phyloP scores from a whole-genome alignment of 257 asterid genomes.

The Scutellaria minor region DNA sequence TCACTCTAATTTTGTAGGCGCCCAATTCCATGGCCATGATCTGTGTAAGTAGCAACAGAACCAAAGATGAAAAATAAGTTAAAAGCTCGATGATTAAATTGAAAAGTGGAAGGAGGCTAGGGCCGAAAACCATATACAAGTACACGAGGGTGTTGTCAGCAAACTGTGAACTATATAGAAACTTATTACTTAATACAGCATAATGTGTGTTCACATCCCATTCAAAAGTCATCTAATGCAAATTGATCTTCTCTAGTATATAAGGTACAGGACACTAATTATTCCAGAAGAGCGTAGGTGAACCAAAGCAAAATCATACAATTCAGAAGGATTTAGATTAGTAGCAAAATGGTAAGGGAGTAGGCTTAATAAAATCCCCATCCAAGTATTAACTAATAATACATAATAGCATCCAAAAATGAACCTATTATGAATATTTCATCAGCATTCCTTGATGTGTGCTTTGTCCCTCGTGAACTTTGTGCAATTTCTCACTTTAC shows the following conservation, averaged over 20 bases:
- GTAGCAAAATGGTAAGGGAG: too few species aligned
- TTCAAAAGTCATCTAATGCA: neutral
- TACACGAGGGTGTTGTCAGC: neutral
- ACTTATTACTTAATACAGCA: neutral
- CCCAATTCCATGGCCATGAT: conserved; percentile 50
- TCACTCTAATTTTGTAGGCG: conserved; percentile 42
- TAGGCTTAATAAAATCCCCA: too few species aligned
- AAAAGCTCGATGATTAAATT: neutral
- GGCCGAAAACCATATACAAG: neutral
- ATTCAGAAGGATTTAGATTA: neutral
- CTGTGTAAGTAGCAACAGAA: conserved; percentile 27
- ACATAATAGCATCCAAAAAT: neutral
- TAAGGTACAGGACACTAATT: neutral
- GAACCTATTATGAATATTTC: neutral
- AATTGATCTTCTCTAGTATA: neutral
- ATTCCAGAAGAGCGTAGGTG: neutral
- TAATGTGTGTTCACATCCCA: neutral
- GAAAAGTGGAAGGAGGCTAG: neutral
- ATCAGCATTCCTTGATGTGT: neutral
- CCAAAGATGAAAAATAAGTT: neutral
- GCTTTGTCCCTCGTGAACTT: too few species aligned
- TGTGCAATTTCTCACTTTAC: neutral
- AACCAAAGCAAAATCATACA: neutral
- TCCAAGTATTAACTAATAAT: neutral
- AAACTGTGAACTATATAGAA: neutral